These are phyloP conservation scores for Isatis tinctoria DNA, from an alignment of 345 rosid species.

Conservation along the genomic window DNA sequence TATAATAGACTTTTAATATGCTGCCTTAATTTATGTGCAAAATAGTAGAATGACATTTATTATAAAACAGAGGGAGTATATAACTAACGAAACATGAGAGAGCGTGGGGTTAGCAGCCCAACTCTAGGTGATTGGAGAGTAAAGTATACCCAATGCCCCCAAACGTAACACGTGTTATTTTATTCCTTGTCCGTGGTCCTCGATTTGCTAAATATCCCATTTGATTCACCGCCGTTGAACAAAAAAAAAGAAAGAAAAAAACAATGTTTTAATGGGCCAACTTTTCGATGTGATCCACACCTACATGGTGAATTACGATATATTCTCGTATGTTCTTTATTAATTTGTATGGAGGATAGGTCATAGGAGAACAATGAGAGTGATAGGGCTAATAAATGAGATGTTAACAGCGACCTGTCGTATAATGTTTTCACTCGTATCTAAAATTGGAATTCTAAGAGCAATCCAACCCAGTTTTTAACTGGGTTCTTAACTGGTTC, in stretches of 20 bases:
- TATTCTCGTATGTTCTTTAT: neutral
- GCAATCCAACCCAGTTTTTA: too few species aligned
- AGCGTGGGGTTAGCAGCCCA: too few species aligned
- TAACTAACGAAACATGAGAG: too few species aligned
- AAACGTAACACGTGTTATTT: neutral
- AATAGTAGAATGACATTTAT: too few species aligned
- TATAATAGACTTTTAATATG: too few species aligned
- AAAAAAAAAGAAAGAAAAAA: neutral
- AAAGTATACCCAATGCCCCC: neutral
- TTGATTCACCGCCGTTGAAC: neutral
- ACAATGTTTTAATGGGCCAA: too few species aligned
- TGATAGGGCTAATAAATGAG: constrained; percentile 19
- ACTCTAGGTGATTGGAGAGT: neutral
- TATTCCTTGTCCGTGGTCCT: neutral
- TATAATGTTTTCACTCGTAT: constrained; percentile 4
- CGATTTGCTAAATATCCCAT: constrained; percentile 17
- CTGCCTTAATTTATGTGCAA: too few species aligned
- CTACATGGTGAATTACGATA: neutral
- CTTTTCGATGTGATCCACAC: neutral
- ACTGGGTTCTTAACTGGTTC: too few species aligned
- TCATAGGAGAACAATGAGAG: neutral
- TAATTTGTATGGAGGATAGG: neutral
- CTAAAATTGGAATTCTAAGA: constrained; percentile 3
- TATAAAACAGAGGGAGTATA: too few species aligned
- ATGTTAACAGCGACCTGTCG: constrained; percentile 19